Evolutionary conservation across 1,139 yeast genomes (phyloP), one percentile per base, ranked within the genome.

Genomic region (Pichia sp.): DNA sequence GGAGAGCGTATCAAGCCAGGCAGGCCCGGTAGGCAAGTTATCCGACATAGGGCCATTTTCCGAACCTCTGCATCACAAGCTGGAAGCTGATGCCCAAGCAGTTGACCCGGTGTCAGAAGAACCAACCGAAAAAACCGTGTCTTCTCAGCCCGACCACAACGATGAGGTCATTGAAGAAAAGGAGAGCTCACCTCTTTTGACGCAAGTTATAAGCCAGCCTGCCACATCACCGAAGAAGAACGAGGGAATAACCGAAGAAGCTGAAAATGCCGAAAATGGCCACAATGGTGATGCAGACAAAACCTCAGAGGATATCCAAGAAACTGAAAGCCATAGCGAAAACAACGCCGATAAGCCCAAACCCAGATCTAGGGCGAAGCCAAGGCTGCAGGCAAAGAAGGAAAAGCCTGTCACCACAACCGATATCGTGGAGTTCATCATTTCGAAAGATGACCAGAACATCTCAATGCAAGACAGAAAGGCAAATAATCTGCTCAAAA

Each of bases 341-440:
- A 34, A 40, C 24, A 53, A 52, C 20, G 55, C 54, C 31, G 51
- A 49, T 27, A 24, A 38, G 4, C 2, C 31, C 1, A 34, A 51
- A 46, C 29, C 36, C 10, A 45, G 34, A 27, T 20, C 14, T 27
- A 27, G 29, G 6, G 29, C 29, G 6, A 34, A 34, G n/a, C 38
- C 38, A 12, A 34, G 10, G 38, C 38, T 34, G n/a, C 38, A 34
- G n/a, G 12, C 38, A 34, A 34, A 14, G 38, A 14, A 10, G 17
- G 40, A 29, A 30, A 44, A 50, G 20, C 12, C 44, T 27, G 24
- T 50, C n/a, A 50, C 53, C 14, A 46, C 49, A 6, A 45, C 29
- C 2, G 53, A 50, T 24, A 46, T 50, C 12, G 49, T 46, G 20
- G 41, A 27, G 12, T 20, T 29, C 31, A 38, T 50, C 12, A 38